Evolutionary conservation across 2,329 filamentous ascomycete genomes (phyloP), one percentile per base, ranked within the genome.

Genomic region (Aspergillus viridinutans): DNA sequence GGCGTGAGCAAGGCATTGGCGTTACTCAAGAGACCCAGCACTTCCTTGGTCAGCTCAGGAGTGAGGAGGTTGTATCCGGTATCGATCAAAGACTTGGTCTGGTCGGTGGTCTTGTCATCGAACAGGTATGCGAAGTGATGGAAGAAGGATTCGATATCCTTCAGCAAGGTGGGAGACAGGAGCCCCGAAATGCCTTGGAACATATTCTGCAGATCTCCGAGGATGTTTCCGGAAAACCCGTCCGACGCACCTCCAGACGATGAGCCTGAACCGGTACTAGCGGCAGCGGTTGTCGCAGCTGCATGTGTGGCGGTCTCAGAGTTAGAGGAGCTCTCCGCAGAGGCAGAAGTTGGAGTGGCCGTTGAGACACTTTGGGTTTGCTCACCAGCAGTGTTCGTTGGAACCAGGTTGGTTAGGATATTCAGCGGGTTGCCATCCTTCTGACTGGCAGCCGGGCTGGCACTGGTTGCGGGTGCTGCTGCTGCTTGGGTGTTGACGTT

Each of bases 121-220:
- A 72, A 63, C 29, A 72, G 59, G 48, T 67, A 69, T n/a, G 69
- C 68, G 47, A 72, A 58, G 47, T 71, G 69, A 55, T 71, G 64
- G 63, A 71, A 68, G 60, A 72, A 71, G n/a, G 68, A 71, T 45
- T 71, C 67, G 9, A 70, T 60, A 55, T 72, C 64, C 28, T 63
- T 61, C 8, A 72, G 53, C 40, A 72, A 62, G 2, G 65, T 69
- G 4, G 69, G 68, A 7, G 65, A 64, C 8, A 71, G 58, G 25
- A 72, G 58, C 23, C 69, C 69, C 4, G 63, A 56, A 23, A 67
- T 49, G 4, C 67, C 67, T 48, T 56, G 55, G 4, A 76, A 72
- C 58, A 78, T 74, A 63, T 58, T 79, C 9, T 54, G 61, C 12
- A 69, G 49, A 23, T 64, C 63, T 25, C 56, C 54, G 12, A 64